A percentile compares a stretch with the other conserved stretches of the same genome.
phyloP scores from a whole-genome alignment of 768 basidiomycete species.

The Agaricus subrufescens region DNA sequence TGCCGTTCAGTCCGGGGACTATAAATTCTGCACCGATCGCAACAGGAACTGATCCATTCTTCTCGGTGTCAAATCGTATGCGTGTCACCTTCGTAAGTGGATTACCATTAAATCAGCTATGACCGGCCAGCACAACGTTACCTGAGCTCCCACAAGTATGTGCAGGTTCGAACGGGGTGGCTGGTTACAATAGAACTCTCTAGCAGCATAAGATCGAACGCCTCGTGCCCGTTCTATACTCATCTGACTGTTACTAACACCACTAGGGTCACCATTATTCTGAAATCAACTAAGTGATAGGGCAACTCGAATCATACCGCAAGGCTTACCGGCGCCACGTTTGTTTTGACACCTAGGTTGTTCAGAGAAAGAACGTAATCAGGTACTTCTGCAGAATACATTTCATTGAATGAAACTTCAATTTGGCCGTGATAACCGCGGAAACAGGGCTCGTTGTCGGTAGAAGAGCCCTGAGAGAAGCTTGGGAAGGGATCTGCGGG shows the following conservation, averaged over 20 bases:
- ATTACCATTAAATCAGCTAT: neutral
- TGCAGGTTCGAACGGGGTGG: neutral
- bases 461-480: neutral
- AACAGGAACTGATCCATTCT: neutral
- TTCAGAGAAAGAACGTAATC: neutral
- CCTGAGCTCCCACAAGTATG: neutral
- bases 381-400: neutral
- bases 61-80: neutral
- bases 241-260: neutral
- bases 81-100: neutral
- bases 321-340: neutral
- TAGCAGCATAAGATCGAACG: neutral
- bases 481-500: neutral
- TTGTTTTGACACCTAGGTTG: neutral
- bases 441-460: neutral
- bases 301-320: too few relatives aligned
- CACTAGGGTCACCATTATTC: neutral
- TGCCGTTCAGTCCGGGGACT: neutral
- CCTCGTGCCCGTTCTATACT: neutral
- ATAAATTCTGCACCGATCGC: neutral
- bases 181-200: neutral
- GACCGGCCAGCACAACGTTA: neutral
- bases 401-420: neutral
- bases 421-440: neutral
- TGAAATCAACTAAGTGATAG: too few relatives aligned